Percentiles rank a stretch among this genome's conserved stretches.
Conservation (phyloP, 345 rosid genomes). For the Erodium maritimum region DNA sequence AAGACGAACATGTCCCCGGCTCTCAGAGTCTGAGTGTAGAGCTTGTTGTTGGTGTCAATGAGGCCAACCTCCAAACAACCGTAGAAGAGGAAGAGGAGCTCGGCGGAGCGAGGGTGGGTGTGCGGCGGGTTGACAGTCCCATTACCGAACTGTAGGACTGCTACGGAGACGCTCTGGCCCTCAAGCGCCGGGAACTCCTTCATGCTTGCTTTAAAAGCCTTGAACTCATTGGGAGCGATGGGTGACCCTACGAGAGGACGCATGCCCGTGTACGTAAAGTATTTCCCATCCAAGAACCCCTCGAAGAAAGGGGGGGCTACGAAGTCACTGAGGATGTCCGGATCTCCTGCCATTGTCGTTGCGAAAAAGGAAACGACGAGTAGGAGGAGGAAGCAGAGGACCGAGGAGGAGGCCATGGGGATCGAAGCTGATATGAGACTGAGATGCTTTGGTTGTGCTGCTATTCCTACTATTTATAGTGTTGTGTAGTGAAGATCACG, state of each 20-base stretch:
- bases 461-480: too few species aligned
- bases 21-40: conserved; percentile 2
- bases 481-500: too few species aligned
- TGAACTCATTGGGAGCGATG: conserved; percentile 1
- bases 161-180: conserved; percentile 14
- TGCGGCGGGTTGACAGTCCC: conserved; percentile 9
- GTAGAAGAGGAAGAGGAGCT: conserved; percentile 9
- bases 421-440: too few species aligned
- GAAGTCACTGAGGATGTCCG: too few species aligned
- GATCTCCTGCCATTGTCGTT: too few species aligned
- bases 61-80: conserved; percentile 7
- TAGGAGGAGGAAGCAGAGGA: too few species aligned
- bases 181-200: conserved; percentile 15
- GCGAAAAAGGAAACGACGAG: too few species aligned
- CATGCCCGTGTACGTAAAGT: conserved; percentile 4
- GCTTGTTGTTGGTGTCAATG: not conserved
- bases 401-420: too few species aligned
- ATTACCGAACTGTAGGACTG: conserved; percentile 7
- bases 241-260: not conserved
- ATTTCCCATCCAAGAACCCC: not conserved
- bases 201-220: conserved; percentile 4
- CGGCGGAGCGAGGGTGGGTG: conserved; percentile 12
- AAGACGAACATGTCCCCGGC: conserved; percentile 13
- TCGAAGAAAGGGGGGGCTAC: too few species aligned
- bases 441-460: too few species aligned